These are phyloP conservation scores for Camellia oleifera DNA, from an alignment of 179 eudicot genomes.

Conservation along the genomic window DNA sequence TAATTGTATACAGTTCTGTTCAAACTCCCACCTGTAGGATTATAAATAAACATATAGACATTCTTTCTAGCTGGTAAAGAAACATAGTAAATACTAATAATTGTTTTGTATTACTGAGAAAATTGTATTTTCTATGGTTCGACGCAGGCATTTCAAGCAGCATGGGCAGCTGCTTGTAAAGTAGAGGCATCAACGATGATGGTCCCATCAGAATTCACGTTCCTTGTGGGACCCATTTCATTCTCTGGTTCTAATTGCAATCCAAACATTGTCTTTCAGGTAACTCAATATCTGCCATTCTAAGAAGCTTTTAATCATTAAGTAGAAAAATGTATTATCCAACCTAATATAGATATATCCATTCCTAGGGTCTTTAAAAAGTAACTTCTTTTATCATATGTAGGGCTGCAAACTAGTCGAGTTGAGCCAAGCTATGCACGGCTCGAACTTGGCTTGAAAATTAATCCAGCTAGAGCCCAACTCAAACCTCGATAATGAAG, in stretches of 20 bases:
- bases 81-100: background rate
- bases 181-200: constrained; percentile 42
- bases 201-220: constrained; percentile 37
- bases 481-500: too few species aligned
- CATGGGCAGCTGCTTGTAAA: constrained; percentile 57
- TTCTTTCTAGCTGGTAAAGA: constrained; percentile 17
- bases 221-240: constrained; percentile 58
- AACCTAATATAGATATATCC: background rate
- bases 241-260: constrained; percentile 57
- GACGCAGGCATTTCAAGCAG: constrained; percentile 54
- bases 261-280: constrained; percentile 51
- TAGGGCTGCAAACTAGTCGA: background rate
- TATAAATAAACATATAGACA: constrained; percentile 7
- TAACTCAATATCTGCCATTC: constrained; percentile 14
- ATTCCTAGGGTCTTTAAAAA: background rate
- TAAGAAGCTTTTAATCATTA: background rate
- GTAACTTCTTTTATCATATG: background rate
- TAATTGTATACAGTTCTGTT: constrained; percentile 27
- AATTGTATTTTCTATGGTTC: constrained; percentile 14
- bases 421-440: too few species aligned
- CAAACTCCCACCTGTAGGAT: constrained; percentile 35
- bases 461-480: too few species aligned
- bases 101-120: constrained; percentile 6
- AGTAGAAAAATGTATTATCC: background rate
- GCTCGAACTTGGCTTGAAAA: too few species aligned